Evolutionary conservation across 139 green algal species (phyloP).

Genomic region (Haematococcus sp.): DNA sequence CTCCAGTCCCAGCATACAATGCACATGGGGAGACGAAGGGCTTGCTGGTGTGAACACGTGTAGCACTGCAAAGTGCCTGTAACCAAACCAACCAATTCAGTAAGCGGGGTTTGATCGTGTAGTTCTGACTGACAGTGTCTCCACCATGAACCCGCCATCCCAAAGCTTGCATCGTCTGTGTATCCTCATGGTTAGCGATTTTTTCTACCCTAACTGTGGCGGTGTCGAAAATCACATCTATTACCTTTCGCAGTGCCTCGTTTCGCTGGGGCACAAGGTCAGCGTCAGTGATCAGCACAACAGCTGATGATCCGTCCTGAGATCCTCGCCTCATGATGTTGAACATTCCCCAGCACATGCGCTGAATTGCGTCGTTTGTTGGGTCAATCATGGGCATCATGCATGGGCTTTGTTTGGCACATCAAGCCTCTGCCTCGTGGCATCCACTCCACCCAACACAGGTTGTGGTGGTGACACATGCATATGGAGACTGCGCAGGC

Average conservation of each 20-base stretch:
- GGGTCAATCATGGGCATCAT: background rate
- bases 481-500: constrained; percentile 58
- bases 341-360: background rate
- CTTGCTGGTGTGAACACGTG: too few species aligned
- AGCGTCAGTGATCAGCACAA: too few species aligned
- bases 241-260: constrained; percentile 86
- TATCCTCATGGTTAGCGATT: constrained; percentile 93
- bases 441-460: background rate
- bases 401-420: background rate
- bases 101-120: too few species aligned
- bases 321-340: too few species aligned
- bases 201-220: constrained; percentile 94
- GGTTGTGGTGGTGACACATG: constrained; percentile 51
- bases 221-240: constrained; percentile 98
- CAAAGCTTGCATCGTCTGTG: background rate
- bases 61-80: too few species aligned
- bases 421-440: background rate
- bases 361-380: background rate
- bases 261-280: constrained; percentile 80
- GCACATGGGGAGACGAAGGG: too few species aligned
- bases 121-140: too few species aligned
- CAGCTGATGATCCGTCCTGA: too few species aligned
- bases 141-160: too few species aligned
- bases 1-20: too few species aligned
- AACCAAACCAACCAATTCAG: too few species aligned